phyloP scores from a whole-genome alignment of 2,329 filamentous ascomycete species.

The Hirsutella rhossiliensis region DNA sequence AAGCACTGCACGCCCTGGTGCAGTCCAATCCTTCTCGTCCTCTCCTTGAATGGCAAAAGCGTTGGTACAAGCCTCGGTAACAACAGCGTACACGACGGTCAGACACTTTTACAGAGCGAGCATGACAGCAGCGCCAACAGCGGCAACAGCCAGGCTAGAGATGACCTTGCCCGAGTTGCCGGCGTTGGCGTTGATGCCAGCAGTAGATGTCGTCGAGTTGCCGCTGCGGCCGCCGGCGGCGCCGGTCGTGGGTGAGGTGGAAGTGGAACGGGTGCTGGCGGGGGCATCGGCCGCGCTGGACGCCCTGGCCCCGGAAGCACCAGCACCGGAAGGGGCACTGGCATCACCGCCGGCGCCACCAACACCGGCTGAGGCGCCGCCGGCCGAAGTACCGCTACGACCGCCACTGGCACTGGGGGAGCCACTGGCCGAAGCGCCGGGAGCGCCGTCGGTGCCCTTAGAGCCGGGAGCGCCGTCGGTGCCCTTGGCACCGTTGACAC shows the following conservation, averaged over 20 bases:
- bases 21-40: no score
- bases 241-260: not conserved
- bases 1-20: no score
- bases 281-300: not conserved
- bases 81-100: not conserved
- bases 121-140: not conserved
- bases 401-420: not conserved
- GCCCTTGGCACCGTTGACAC: not conserved
- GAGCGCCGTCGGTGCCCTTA: not conserved
- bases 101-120: not conserved
- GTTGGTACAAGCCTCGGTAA: no score
- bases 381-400: not conserved
- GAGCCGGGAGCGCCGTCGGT: not conserved
- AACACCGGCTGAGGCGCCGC: no score
- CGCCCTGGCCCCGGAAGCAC: no score
- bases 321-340: not conserved
- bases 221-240: not conserved
- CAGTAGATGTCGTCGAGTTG: not conserved
- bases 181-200: not conserved
- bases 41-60: no score
- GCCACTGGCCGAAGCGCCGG: not conserved
- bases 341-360: not conserved
- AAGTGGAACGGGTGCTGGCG: not conserved
- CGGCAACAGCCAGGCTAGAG: constrained; percentile 9
- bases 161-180: not conserved